Percentiles rank a stretch among this genome's conserved stretches.
Evolutionary conservation across 2,329 filamentous ascomycete genomes (phyloP).

Genomic region (Botrytis elliptica): DNA sequence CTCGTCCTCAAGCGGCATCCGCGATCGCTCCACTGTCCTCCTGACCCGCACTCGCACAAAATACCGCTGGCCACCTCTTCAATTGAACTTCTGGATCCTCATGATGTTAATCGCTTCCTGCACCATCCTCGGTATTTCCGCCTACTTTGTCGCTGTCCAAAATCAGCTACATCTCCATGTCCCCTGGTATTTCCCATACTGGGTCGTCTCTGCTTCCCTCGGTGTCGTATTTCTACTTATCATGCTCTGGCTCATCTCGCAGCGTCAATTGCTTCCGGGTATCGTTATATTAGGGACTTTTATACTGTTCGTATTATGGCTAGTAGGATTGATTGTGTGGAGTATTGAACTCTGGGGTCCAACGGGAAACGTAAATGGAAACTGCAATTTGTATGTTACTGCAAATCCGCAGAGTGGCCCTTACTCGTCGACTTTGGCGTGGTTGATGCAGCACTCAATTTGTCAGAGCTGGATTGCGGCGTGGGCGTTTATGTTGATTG

Average conservation of each 20-base stretch:
- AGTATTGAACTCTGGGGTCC: conserved; percentile 64
- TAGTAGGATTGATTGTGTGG: conserved; percentile 62
- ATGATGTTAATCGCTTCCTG: conserved; percentile 61
- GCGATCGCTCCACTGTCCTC: conserved; percentile 23
- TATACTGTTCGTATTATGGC: conserved; percentile 66
- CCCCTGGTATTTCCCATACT: conserved; percentile 70
- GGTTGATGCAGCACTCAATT: conserved; percentile 62
- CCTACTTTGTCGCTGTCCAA: conserved; percentile 59
- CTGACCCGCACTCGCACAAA: conserved; percentile 33
- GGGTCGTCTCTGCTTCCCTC: conserved; percentile 57
- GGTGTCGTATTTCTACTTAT: conserved; percentile 65
- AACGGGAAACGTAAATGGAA: conserved; percentile 55
- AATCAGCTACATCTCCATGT: conserved; percentile 52
- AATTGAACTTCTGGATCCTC: conserved; percentile 66
- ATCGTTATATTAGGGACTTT: conserved; percentile 66
- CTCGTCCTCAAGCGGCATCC: conserved; percentile 33
- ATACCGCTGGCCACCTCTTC: conserved; percentile 68
- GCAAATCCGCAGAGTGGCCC: conserved; percentile 50
- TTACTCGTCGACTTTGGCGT: conserved; percentile 57
- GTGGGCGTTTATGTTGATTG: conserved; percentile 62
- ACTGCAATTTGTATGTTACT: conserved; percentile 60
- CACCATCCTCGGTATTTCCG: conserved; percentile 61
- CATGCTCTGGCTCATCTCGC: conserved; percentile 61
- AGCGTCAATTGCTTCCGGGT: conserved; percentile 60
- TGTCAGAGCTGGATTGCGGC: conserved; percentile 65